Evolutionary conservation across 1,139 yeast species (phyloP).

Genomic region (Taphrina populina): DNA sequence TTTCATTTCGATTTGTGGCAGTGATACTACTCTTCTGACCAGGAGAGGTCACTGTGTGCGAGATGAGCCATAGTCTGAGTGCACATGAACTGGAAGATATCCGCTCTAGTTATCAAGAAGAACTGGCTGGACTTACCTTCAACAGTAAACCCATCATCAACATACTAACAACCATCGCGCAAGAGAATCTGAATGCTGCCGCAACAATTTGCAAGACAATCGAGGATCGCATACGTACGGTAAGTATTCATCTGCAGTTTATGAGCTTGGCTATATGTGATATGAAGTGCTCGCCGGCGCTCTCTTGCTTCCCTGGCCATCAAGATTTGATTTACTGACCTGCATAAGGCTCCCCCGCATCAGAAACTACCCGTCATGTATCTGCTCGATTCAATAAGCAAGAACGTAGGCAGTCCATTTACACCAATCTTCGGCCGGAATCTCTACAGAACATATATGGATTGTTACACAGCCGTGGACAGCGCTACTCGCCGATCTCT

Average conservation of each 20-base stretch:
- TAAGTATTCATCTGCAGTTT: slow-evolving; percentile 8
- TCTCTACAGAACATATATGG: slow-evolving; percentile 66
- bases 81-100: slow-evolving; percentile 46
- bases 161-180: slow-evolving; percentile 80
- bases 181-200: slow-evolving; percentile 75
- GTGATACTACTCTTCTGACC: background rate
- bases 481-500: slow-evolving; percentile 73
- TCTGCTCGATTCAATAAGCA: slow-evolving; percentile 87
- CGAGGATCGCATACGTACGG: slow-evolving; percentile 43
- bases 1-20: background rate
- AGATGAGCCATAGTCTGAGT: slow-evolving; percentile 17
- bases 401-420: slow-evolving; percentile 86
- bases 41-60: background rate
- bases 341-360: slow-evolving; percentile 60
- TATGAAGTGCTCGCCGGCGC: no score
- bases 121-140: slow-evolving; percentile 74
- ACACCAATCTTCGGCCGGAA: slow-evolving; percentile 69
- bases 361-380: slow-evolving; percentile 83
- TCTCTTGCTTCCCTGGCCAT: no score
- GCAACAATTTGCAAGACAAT: slow-evolving; percentile 73
- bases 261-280: no score
- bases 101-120: slow-evolving; percentile 63
- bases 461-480: slow-evolving; percentile 72
- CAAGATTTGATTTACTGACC: background rate
- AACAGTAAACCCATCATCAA: slow-evolving; percentile 89